phyloP scores from a whole-genome alignment of 2,329 filamentous ascomycete genomes.

The Monosporascus ibericus region DNA sequence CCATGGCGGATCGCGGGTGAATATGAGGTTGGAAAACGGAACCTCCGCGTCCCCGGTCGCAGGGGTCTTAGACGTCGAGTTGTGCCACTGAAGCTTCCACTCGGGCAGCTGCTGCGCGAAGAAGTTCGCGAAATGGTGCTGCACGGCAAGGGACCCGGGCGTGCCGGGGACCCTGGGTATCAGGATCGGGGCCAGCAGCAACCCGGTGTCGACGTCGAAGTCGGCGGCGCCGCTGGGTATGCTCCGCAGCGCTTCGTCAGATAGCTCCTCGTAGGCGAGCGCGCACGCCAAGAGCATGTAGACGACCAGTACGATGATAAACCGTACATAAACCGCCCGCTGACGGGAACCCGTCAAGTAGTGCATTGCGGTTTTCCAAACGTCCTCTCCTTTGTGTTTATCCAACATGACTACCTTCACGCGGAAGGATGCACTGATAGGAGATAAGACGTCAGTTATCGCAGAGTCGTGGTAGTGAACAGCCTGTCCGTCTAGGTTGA shows the following conservation, averaged over 20 bases:
- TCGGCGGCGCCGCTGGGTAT: constrained; percentile 68
- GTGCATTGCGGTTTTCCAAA: not conserved
- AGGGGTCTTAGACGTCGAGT: constrained; percentile 81
- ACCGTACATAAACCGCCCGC: not conserved
- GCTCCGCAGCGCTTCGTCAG: constrained; percentile 64
- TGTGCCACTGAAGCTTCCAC: constrained; percentile 81
- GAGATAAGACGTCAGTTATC: not conserved
- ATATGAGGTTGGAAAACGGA: constrained; percentile 82
- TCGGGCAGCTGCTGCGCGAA: constrained; percentile 67
- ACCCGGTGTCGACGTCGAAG: constrained; percentile 72
- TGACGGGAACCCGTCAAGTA: not conserved
- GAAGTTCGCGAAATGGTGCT: constrained; percentile 79
- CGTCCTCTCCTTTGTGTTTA: too few species aligned
- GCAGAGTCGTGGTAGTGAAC: not conserved
- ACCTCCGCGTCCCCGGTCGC: constrained; percentile 63
- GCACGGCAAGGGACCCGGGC: constrained; percentile 63
- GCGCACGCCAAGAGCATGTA: constrained; percentile 18
- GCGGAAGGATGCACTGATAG: too few species aligned
- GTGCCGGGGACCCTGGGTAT: constrained; percentile 86
- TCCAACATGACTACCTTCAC: too few species aligned
- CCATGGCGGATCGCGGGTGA: constrained; percentile 85
- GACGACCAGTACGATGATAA: not conserved
- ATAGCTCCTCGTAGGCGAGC: constrained; percentile 48
- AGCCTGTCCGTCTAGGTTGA: not conserved
- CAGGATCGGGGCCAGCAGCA: constrained; percentile 79